These are phyloP conservation scores for Brassica cretica DNA, from an alignment of 345 rosid genomes.

Conservation along the genomic window DNA sequence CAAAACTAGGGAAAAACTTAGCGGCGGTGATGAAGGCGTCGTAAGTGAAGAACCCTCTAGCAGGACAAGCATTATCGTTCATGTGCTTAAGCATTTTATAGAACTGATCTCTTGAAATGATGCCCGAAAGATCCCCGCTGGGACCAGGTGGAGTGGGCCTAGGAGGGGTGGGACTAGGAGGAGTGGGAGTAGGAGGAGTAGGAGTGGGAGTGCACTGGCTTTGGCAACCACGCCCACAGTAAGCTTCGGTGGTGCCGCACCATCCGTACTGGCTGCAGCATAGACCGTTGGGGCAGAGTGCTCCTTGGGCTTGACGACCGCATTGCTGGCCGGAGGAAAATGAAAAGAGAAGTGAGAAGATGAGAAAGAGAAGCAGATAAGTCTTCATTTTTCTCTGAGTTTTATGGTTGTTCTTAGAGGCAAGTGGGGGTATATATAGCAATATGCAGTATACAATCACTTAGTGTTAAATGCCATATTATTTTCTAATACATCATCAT, in stretches of 20 bases:
- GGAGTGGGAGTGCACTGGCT: slow-evolving; percentile 48
- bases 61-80: neutral
- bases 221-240: slow-evolving; percentile 59
- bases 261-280: slow-evolving; percentile 48
- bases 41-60: neutral
- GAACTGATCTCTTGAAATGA: neutral
- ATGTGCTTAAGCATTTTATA: neutral
- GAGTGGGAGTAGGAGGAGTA: neutral
- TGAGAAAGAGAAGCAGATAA: slow-evolving; percentile 12
- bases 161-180: neutral
- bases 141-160: neutral
- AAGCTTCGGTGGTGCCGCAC: slow-evolving; percentile 46
- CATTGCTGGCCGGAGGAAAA: slow-evolving; percentile 48
- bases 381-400: slow-evolving; percentile 29
- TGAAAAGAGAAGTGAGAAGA: slow-evolving; percentile 2
- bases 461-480: too few species aligned
- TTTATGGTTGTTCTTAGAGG: neutral
- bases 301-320: slow-evolving; percentile 54
- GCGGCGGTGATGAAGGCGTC: neutral
- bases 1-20: neutral
- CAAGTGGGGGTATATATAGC: neutral
- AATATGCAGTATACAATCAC: neutral
- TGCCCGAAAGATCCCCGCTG: neutral
- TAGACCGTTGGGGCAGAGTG: slow-evolving; percentile 48
- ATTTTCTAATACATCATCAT: too few species aligned